Percentiles rank a stretch among this genome's conserved stretches.
These are phyloP conservation scores for Ganoderma resinaceum DNA, from an alignment of 1,284 basidiomycete species.

Conservation along the genomic window DNA sequence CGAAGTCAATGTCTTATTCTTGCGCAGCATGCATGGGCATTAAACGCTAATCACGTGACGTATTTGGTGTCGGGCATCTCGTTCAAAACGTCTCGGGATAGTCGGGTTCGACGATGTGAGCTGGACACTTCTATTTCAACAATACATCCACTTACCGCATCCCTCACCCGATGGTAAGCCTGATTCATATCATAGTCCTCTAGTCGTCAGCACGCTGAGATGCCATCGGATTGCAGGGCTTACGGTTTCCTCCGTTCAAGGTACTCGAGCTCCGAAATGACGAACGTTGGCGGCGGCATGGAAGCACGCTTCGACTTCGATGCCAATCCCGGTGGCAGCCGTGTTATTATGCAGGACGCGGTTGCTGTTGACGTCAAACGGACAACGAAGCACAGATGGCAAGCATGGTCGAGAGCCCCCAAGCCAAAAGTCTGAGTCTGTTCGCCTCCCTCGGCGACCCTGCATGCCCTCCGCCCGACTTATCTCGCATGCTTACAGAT, in stretches of 20 bases:
- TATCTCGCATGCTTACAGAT: background rate
- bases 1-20: background rate
- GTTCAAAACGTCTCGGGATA: background rate
- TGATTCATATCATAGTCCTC: background rate
- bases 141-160: background rate
- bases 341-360: background rate
- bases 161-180: too few species aligned
- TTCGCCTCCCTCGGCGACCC: background rate
- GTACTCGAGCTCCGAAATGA: background rate
- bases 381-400: background rate
- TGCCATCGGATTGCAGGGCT: background rate
- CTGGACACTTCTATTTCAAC: too few species aligned
- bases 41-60: too few species aligned
- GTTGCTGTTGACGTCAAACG: background rate
- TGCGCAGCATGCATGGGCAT: background rate
- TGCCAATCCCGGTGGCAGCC: background rate
- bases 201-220: background rate
- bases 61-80: background rate
- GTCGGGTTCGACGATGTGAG: background rate
- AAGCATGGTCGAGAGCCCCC: background rate
- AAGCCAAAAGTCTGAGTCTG: background rate
- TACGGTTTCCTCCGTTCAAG: background rate
- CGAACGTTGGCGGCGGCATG: background rate
- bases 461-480: background rate
- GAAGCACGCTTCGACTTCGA: background rate